Evolutionary conservation across 345 rosid genomes (phyloP), one percentile per base, ranked within the genome.

Genomic region (Salix suchowensis): DNA sequence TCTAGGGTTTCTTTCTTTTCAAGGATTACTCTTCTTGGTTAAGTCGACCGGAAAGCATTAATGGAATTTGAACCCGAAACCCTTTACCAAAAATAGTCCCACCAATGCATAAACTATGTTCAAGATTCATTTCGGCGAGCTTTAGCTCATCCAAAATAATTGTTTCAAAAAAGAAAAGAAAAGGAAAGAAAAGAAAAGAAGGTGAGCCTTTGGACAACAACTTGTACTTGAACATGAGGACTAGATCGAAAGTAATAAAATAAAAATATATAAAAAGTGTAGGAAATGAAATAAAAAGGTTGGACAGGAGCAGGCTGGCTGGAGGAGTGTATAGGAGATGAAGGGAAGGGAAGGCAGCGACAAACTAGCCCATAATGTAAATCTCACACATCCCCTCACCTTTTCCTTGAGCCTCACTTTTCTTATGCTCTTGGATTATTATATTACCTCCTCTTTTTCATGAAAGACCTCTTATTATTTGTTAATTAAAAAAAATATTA

Each of bases 311-410:
- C 62, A 58, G 14, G 62, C 62, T n/a, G 14, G 62, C 62, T n/a
- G 62, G 62, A 58, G 1, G 24, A 55, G 62, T 55, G 26, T 30
- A 30, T 8, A 9, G 28, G 62, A 9, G 1, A 58, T 9, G 62
- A 58, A 58, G 62, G 62, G 62, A 58, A 58, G 62, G 62, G 62
- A n/a, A 58, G 62, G 62, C 62, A n/a, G 62, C 62, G 62, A 58
- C 62, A n/a, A n/a, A 58, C 28, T 58, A 10, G 28, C 62, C 62
- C 62, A 58, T 58, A 55, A n/a, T 55, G 62, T n/a, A 58, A 58
- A 58, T 58, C 62, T 58, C 28, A 58, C 62, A 9, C 11, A 58
- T 58, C 23, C 62, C 62, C 61, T 55, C 13, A 55, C 61, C 61
- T 55, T 55, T 8, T 21, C 61, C 61, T 7, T 15, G 55, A 10